Percentiles rank a stretch among this genome's conserved stretches.
phyloP scores from a whole-genome alignment of 768 basidiomycete species.

The Chiua virens region DNA sequence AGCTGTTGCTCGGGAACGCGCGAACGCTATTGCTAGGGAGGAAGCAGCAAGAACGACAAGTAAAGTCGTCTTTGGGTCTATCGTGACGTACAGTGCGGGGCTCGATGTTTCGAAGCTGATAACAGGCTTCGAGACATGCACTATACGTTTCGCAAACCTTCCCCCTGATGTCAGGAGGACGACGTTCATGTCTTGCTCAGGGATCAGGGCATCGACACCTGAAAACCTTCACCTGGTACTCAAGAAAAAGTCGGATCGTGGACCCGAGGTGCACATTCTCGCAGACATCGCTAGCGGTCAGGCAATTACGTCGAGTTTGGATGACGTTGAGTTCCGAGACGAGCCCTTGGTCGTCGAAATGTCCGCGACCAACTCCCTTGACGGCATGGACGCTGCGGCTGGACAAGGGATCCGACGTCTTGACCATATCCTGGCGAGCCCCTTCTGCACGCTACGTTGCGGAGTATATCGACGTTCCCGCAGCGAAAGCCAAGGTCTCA shows the following conservation, averaged over 20 bases:
- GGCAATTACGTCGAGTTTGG: conserved; percentile 40
- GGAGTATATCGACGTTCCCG: conserved; percentile 28
- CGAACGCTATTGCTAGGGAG: conserved; percentile 11
- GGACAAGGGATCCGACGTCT: conserved; percentile 24
- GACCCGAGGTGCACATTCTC: conserved; percentile 40
- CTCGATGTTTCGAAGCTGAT: conserved; percentile 40
- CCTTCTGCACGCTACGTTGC: conserved; percentile 41
- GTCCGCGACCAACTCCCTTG: conserved; percentile 29
- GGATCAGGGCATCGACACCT: conserved; percentile 41
- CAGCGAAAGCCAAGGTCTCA: background rate
- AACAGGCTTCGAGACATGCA: conserved; percentile 49
- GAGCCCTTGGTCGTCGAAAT: conserved; percentile 42
- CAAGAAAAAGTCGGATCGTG: conserved; percentile 24
- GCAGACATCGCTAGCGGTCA: conserved; percentile 40
- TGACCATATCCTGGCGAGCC: conserved; percentile 49
- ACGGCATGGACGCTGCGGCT: conserved; percentile 36
- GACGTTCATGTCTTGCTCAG: conserved; percentile 44
- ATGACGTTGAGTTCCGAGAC: conserved; percentile 46
- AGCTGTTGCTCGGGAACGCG: conserved; percentile 12
- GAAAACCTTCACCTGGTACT: conserved; percentile 3
- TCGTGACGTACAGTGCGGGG: conserved; percentile 49
- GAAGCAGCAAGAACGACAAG: conserved; percentile 41
- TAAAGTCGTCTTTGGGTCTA: conserved; percentile 40
- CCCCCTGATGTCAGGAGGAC: conserved; percentile 34
- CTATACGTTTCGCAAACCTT: conserved; percentile 44